These are phyloP conservation scores for Xylaria palmicola DNA, from an alignment of 495 filamentous ascomycete species.

Conservation along the genomic window DNA sequence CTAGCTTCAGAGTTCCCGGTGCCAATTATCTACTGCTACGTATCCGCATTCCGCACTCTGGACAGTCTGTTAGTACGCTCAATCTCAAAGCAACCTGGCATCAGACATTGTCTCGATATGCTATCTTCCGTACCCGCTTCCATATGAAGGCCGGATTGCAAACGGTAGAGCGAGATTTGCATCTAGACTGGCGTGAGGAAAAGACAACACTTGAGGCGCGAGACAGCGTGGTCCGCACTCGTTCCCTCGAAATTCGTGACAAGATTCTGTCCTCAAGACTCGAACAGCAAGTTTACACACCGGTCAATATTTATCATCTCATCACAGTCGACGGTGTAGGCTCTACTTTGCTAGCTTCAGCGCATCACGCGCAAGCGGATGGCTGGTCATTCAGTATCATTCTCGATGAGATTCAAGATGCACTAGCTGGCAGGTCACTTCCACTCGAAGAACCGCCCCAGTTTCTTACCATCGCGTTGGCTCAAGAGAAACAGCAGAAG, in stretches of 20 bases:
- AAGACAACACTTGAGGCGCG: background rate
- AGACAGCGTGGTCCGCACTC: background rate
- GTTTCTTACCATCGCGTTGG: background rate
- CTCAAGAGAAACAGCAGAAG: background rate
- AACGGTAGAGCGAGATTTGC: background rate
- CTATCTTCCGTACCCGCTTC: background rate
- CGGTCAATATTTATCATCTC: background rate
- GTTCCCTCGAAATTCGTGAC: background rate
- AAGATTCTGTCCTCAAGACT: background rate
- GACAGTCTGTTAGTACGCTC: background rate
- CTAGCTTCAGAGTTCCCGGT: background rate
- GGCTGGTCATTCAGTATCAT: conserved; percentile 13
- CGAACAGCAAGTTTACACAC: background rate
- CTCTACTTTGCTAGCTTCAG: background rate
- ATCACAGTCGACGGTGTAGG: background rate
- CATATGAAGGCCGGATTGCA: background rate
- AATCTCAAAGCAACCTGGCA: background rate
- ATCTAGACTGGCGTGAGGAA: background rate
- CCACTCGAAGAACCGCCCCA: background rate
- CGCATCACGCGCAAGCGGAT: conserved; percentile 10
- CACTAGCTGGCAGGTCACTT: background rate
- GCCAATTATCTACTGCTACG: background rate
- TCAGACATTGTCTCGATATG: background rate
- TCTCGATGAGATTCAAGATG: conserved; percentile 4
- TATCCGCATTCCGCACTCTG: background rate